phyloP scores from a whole-genome alignment of 2,329 filamentous ascomycete genomes.

The Aureobasidium sp. region DNA sequence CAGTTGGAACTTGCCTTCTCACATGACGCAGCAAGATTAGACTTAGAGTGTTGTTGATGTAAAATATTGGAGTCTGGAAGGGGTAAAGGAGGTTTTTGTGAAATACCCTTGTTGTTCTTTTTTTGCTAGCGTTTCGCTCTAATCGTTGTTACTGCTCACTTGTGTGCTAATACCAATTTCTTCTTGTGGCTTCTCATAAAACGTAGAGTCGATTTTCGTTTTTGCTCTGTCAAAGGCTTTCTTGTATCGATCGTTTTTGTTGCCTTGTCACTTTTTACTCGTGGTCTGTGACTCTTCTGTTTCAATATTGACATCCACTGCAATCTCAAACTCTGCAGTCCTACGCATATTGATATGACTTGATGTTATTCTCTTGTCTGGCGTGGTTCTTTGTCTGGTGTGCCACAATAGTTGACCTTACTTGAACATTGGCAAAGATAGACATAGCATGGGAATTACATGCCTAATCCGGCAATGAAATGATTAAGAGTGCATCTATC shows the following conservation, averaged over 20 bases:
- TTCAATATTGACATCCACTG: too few relatives aligned
- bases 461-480: not conserved
- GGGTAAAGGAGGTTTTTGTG: not conserved
- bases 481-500: not conserved
- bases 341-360: too few relatives aligned
- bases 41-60: not conserved
- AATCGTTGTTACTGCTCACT: too few relatives aligned
- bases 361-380: too few relatives aligned
- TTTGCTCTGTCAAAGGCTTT: not conserved
- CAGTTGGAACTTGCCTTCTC: constrained; percentile 44
- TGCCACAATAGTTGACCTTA: not conserved
- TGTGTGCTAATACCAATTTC: too few relatives aligned
- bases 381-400: too few relatives aligned
- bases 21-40: constrained; percentile 41
- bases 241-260: too few relatives aligned
- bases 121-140: too few relatives aligned
- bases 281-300: too few relatives aligned
- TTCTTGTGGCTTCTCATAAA: not conserved
- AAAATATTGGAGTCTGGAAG: not conserved
- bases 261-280: too few relatives aligned
- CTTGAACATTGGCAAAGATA: not conserved
- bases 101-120: not conserved
- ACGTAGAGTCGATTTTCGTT: not conserved
- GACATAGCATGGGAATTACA: not conserved
- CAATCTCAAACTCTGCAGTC: too few relatives aligned